Evolutionary conservation across 2,329 filamentous ascomycete genomes (phyloP).

Genomic region (Coniella lustricola): DNA sequence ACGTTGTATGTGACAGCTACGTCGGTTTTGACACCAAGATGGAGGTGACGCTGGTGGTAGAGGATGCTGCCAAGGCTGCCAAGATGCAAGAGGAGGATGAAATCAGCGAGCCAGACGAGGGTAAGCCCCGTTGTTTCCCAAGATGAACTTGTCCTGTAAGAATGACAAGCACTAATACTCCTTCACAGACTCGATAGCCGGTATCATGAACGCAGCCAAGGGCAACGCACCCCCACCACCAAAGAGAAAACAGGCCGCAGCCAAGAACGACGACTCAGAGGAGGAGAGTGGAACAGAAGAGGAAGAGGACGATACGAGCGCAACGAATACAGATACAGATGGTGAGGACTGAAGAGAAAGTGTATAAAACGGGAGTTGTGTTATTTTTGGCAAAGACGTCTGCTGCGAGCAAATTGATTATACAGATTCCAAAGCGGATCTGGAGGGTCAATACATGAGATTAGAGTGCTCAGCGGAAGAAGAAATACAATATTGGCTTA

Average conservation of each 20-base stretch:
- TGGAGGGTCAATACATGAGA: neutral
- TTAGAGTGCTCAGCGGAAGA: neutral
- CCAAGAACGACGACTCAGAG: slow-evolving; percentile 53
- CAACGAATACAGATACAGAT: slow-evolving; percentile 63
- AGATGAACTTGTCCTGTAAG: too few species aligned
- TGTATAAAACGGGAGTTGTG: neutral
- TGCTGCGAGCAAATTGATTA: neutral
- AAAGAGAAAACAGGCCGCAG: slow-evolving; percentile 41
- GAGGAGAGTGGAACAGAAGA: slow-evolving; percentile 82
- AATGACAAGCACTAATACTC: slow-evolving; percentile 23
- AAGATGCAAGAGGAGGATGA: slow-evolving; percentile 82
- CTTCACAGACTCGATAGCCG: slow-evolving; percentile 70
- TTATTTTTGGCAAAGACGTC: neutral
- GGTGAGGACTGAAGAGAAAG: slow-evolving; percentile 40
- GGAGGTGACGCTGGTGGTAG: slow-evolving; percentile 82
- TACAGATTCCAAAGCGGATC: neutral
- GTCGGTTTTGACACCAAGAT: slow-evolving; percentile 88
- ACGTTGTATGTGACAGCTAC: slow-evolving; percentile 91
- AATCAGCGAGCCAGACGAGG: slow-evolving; percentile 96
- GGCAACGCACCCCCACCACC: slow-evolving; percentile 52
- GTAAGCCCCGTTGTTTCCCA: slow-evolving; percentile 48
- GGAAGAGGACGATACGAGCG: slow-evolving; percentile 59
- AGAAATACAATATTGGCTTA: too few species aligned
- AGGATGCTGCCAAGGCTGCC: slow-evolving; percentile 79
- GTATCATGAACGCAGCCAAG: slow-evolving; percentile 84